Base-by-base conservation (phyloP, 2,329 filamentous ascomycete genomes). In the Arthrinium phaeospermum region DNA sequence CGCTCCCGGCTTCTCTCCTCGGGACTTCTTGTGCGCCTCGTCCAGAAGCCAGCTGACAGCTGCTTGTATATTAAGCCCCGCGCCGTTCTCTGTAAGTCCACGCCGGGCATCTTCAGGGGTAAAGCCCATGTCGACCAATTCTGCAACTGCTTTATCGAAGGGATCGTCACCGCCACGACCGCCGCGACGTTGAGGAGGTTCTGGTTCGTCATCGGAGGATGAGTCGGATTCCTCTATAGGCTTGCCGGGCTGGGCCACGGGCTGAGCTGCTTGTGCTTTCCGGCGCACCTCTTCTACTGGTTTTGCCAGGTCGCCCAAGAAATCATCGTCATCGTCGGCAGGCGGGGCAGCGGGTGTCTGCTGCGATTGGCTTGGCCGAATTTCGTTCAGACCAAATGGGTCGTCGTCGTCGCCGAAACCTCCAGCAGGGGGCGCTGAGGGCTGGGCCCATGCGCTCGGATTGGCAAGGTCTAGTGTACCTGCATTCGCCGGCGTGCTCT, bases 91-190 rank as follows among this genome's bases (percentile, higher is more conserved):
- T 14, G 91, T 91, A 53, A 99, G 83, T 6, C 95, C 96, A 74
- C 92, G 87, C 71, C 89, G 89, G n/a, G 96, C 93, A 78, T 95
- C 94, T 72, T 97, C 94, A 0, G 91, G 88, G 0, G 94, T 91
- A 77, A 99, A 99, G 0, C 96, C 96, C 90, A 98, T 98, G 76
- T 98, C 96, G 3, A 98, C 91, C 37, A 99, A 85, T 80, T 98
- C 94, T 13, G 94, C 94, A 37, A 98, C 90, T 13, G 95, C 94
- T 76, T 89, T 90, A 78, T 98, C 94, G 72, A 92, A 91, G 0
- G 90, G 90, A 77, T 94, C 92, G 47, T 89, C 76, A 34, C 61
- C 57, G 8, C 57, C 57, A 34, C 46, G 37, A 14, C 30, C 57
- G 16, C 57, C 19, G 34, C 46, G 49, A 53, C 14, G 64, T 78